These are phyloP conservation scores for Xylariaceae sp. DNA, from an alignment of 2,329 filamentous ascomycete species.

Conservation along the genomic window DNA sequence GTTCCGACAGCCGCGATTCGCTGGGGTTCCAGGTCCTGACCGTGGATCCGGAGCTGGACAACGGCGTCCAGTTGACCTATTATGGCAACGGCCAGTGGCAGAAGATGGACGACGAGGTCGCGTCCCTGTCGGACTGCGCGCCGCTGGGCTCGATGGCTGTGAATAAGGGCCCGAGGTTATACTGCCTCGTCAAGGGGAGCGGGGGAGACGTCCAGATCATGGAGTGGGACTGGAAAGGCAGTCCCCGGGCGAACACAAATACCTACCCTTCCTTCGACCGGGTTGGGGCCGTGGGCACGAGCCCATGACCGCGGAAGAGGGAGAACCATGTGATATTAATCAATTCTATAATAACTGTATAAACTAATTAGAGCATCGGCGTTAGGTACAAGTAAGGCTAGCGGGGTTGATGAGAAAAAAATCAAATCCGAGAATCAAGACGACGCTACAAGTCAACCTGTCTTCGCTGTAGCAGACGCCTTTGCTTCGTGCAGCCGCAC, in stretches of 20 bases:
- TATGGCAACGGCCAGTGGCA: background rate
- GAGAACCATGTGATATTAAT: background rate
- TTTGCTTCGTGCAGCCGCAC: slow-evolving; percentile 36
- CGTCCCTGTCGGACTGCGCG: background rate
- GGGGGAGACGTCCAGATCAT: background rate
- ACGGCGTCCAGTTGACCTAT: background rate
- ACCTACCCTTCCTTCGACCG: background rate
- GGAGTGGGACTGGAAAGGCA: background rate
- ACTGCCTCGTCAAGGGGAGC: background rate
- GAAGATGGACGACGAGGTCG: background rate
- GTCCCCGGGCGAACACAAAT: background rate
- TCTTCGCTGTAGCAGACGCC: background rate
- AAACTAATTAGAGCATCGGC: background rate
- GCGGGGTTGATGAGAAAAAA: background rate
- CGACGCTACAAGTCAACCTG: background rate
- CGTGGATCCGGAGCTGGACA: background rate
- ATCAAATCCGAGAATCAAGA: background rate
- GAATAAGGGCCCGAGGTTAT: background rate
- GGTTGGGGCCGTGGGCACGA: background rate
- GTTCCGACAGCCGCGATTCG: background rate
- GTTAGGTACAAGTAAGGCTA: background rate
- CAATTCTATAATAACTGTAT: background rate
- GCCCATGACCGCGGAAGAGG: background rate
- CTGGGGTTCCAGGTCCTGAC: background rate
- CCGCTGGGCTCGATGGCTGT: background rate